Percentiles rank a stretch among this genome's conserved stretches.
These are phyloP conservation scores for Rhodotorula sp. DNA, from an alignment of 1,284 basidiomycete species.

Conservation along the genomic window DNA sequence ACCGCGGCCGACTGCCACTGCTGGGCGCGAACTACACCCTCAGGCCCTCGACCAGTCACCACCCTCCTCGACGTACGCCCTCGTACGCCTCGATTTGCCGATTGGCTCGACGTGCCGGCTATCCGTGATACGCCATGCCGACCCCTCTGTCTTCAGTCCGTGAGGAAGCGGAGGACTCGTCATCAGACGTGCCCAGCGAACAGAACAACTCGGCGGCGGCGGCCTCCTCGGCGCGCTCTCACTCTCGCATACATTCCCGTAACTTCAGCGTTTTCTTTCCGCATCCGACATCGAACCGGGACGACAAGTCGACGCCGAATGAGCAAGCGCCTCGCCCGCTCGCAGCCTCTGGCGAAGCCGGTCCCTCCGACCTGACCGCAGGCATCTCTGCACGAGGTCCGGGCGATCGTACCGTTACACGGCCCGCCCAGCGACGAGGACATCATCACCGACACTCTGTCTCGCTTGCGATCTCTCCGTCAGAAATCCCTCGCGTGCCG, in stretches of 20 bases:
- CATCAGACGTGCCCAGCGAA: no score
- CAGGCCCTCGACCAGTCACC: no score
- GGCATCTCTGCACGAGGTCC: no score
- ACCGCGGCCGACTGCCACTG: no score
- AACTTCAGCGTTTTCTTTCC: slow-evolving; percentile 91
- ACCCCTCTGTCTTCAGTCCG: background rate
- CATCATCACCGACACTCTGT: slow-evolving; percentile 77
- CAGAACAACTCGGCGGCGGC: background rate
- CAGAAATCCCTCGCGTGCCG: slow-evolving; percentile 42
- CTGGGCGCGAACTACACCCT: no score
- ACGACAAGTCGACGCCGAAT: slow-evolving; percentile 58
- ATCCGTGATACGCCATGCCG: no score
- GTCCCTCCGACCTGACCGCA: no score
- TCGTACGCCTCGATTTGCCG: no score
- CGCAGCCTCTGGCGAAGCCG: background rate
- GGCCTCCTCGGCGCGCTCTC: slow-evolving; percentile 49
- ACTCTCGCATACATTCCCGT: slow-evolving; percentile 77
- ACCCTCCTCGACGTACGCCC: no score
- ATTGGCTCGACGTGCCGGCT: no score
- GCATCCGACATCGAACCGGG: slow-evolving; percentile 62
- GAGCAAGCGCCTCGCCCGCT: slow-evolving; percentile 11
- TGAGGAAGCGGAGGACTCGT: slow-evolving; percentile 10
- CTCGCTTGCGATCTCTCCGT: slow-evolving; percentile 55
- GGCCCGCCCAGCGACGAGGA: slow-evolving; percentile 30
- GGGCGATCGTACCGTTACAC: background rate